Base-by-base conservation (phyloP, 495 filamentous ascomycete genomes). In the Peziza echinospora region DNA sequence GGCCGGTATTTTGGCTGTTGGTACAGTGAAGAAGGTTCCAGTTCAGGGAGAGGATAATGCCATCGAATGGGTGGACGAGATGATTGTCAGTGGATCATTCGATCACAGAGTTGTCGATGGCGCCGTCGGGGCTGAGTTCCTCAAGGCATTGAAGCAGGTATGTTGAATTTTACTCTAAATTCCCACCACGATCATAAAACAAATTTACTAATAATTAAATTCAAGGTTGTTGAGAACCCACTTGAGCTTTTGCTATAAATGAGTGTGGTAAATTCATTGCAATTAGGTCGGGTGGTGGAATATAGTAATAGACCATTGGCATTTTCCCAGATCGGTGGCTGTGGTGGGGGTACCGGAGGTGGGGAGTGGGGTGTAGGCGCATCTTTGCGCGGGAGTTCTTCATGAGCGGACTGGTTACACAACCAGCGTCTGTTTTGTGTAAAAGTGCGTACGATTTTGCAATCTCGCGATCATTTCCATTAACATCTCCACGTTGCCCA, bases 1-100 rank as follows among this genome's bases (percentile, higher is more conserved):
- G 69, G 86, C 91, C 39, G 77, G 74, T 59, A 99, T 99, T 63
- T 72, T 99, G 48, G 91, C 91, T 41, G 83, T 99, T 44, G 91
- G 91, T 49, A 87, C 84, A 47, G 78, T 78, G 50, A 81, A 82
- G 68, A 96, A 94, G 77, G 87, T 96, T 44, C 82, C 91, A 24
- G 75, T 76, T 44, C 82, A 87, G 71, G 78, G 70, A 28, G 81
- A 84, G 62, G 86, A 92, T 45, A 86, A 84, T 25, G 62, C 63
- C 30, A 71, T 93, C 41, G 83, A 83, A 65, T 99, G 84, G 83
- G 91, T 94, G 53, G 87, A 96, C 54, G 85, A 96, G 75, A 93
- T 96, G 49, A 71, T 83, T 30, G 77, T 94, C 24, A 94, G 85
- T 7, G 86, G 67, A 48, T 87, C 80, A 72, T 99, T 99, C 63